Percentiles rank a stretch among this genome's conserved stretches.
Conservation (phyloP, 2,329 filamentous ascomycete genomes). For the Aspergillus arachidicola region DNA sequence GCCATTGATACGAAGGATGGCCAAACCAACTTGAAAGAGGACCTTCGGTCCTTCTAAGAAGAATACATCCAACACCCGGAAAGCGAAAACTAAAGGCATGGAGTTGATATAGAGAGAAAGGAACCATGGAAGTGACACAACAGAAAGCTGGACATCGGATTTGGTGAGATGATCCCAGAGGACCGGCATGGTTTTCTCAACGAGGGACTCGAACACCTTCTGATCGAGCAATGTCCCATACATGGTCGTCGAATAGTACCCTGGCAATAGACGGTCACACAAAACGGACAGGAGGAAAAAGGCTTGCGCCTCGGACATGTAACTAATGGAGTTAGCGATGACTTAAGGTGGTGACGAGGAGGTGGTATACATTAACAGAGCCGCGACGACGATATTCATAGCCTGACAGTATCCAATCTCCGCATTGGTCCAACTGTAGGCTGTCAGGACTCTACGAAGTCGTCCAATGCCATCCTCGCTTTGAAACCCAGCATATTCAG, state of each 20-base stretch:
- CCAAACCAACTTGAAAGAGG: constrained; percentile 91
- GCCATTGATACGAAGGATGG: constrained; percentile 95
- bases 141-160: constrained; percentile 93
- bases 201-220: constrained; percentile 93
- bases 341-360: not conserved
- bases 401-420: constrained; percentile 98
- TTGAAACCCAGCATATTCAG: constrained; percentile 96
- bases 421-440: constrained; percentile 95
- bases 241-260: constrained; percentile 99
- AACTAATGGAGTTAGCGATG: constrained; percentile 54
- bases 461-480: constrained; percentile 92
- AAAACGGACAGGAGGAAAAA: constrained; percentile 91
- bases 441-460: constrained; percentile 85
- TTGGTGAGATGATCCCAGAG: constrained; percentile 98
- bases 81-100: constrained; percentile 97
- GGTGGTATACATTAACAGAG: constrained; percentile 75
- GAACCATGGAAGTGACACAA: constrained; percentile 97
- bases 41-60: constrained; percentile 98
- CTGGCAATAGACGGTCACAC: constrained; percentile 89
- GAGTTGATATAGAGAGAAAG: constrained; percentile 98
- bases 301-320: constrained; percentile 94
- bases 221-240: constrained; percentile 97
- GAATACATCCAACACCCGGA: constrained; percentile 94
- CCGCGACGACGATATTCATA: constrained; percentile 99
- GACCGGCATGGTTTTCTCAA: constrained; percentile 99